A percentile compares a stretch with the other conserved stretches of the same genome.
These are phyloP conservation scores for Naematelia aurantialba DNA, from an alignment of 768 basidiomycete species.

Conservation along the genomic window DNA sequence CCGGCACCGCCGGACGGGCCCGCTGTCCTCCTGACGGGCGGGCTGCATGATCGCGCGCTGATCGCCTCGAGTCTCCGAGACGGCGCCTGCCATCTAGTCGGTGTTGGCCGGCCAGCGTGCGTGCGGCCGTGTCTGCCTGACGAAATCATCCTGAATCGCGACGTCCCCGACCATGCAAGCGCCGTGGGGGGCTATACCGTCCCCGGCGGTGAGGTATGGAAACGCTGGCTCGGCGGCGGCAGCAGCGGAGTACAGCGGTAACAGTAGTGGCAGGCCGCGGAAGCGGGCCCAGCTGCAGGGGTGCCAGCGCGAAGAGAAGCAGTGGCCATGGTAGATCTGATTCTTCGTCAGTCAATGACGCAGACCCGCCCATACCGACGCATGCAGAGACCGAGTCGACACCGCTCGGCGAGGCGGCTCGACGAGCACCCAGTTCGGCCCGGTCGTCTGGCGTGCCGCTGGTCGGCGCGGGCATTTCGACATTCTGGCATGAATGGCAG, in stretches of 20 bases:
- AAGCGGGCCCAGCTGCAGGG: too few relatives aligned
- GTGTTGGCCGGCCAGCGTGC: slow-evolving; percentile 41
- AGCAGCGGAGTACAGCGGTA: too few relatives aligned
- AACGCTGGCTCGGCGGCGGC: slow-evolving; percentile 22
- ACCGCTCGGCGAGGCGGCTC: slow-evolving; percentile 1
- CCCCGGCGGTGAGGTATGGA: slow-evolving; percentile 21
- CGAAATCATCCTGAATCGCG: slow-evolving; percentile 25
- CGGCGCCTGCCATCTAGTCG: slow-evolving; percentile 35
- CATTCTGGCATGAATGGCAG: slow-evolving; percentile 48
- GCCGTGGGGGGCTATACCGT: slow-evolving; percentile 31
- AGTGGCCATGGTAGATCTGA: not conserved
- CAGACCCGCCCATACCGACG: not conserved
- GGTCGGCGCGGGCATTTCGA: slow-evolving; percentile 40
- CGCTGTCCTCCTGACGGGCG: slow-evolving; percentile 39
- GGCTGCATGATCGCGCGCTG: slow-evolving; percentile 29
- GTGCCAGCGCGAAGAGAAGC: too few relatives aligned
- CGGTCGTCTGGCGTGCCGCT: slow-evolving; percentile 24
- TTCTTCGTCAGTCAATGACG: not conserved
- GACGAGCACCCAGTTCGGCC: too few relatives aligned
- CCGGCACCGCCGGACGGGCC: slow-evolving; percentile 35
- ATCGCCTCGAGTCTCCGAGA: slow-evolving; percentile 26
- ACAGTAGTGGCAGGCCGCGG: too few relatives aligned
- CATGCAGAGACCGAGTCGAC: slow-evolving; percentile 1
- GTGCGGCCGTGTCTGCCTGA: slow-evolving; percentile 23
- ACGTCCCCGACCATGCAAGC: slow-evolving; percentile 18